These are phyloP conservation scores for Saturnispora besseyi DNA, from an alignment of 805 yeast genomes.

Conservation along the genomic window DNA sequence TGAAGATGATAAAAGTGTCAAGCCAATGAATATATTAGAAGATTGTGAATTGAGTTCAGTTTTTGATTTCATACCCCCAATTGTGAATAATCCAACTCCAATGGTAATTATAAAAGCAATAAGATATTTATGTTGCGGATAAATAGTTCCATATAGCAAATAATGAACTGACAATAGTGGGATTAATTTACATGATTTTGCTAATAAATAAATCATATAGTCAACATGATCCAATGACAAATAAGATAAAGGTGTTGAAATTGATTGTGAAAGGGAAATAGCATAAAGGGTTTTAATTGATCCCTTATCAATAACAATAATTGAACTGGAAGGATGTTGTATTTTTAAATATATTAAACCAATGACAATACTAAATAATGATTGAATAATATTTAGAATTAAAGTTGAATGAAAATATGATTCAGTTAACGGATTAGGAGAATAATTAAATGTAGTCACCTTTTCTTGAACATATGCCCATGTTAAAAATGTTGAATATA, in stretches of 20 bases:
- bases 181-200: slow-evolving; percentile 86
- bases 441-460: slow-evolving; percentile 68
- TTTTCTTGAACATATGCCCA: slow-evolving; percentile 95
- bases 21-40: slow-evolving; percentile 45
- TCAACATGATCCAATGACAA: slow-evolving; percentile 75
- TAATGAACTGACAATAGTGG: slow-evolving; percentile 90
- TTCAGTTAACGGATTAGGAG: slow-evolving; percentile 21
- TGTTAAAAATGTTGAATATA: slow-evolving; percentile 75
- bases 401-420: slow-evolving; percentile 61
- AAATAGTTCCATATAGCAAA: slow-evolving; percentile 55
- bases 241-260: slow-evolving; percentile 78
- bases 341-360: slow-evolving; percentile 51
- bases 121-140: slow-evolving; percentile 65
- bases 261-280: slow-evolving; percentile 65
- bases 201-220: slow-evolving; percentile 73
- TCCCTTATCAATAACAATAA: slow-evolving; percentile 14
- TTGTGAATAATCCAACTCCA: slow-evolving; percentile 77
- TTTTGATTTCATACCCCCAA: slow-evolving; percentile 29
- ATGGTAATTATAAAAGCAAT: slow-evolving; percentile 72
- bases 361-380: slow-evolving; percentile 57
- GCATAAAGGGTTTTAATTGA: slow-evolving; percentile 30
- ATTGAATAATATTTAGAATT: slow-evolving; percentile 68
- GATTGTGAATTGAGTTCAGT: slow-evolving; percentile 46
- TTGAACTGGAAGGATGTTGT: background rate
- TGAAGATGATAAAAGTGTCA: slow-evolving; percentile 47